Evolutionary conservation across 228 moss, liverwort and hornwort species (phyloP), one percentile per base, ranked within the genome.

Genomic region (Sphagnum fallax): DNA sequence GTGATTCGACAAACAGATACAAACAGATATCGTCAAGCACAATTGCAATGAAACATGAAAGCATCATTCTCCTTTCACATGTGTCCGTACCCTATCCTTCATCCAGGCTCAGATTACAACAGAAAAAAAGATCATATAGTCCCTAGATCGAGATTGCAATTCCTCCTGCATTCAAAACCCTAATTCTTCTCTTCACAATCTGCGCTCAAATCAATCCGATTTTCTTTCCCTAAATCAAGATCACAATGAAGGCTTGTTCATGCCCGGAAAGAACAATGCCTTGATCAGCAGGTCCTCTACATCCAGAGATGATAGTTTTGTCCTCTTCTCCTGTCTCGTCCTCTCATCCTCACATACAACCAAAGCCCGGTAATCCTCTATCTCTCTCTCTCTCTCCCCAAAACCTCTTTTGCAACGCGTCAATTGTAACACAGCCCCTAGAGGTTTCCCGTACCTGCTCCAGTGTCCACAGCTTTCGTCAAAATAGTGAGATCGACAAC

Each of bases 401-500:
- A 32, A 32, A 32, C 32, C 2, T 32, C 32, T 32, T 32, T 32
- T 32, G 32, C 32, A 32, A 32, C 32, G 32, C 32, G 32, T 32
- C 32, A 0, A 32, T 32, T 32, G 32, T 32, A 32, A 32, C 2
- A 32, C 32, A 32, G 32, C 32, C 32, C 32, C 2, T 32, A 32
- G 32, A 32, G 32, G 32, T 32, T 32, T 32, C 32, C 32, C 62
- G 15, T 78, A 86, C 86, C 83, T 78, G 86, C 86, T 65, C 82
- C 80, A 65, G 61, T 72, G 6, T 73, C 76, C 76, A 70, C 76
- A 4, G 82, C 72, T 16, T 62, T 73, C 65, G 74, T 66, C 67
- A 86, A 66, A 72, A 83, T 78, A 18, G 80, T 86, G 62, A 86
- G 72, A 72, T 76, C 72, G 75, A 86, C 80, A 66, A 86, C 82